Conservation (phyloP, 2,329 filamentous ascomycete genomes). For the Aspergillus phoenicis region DNA sequence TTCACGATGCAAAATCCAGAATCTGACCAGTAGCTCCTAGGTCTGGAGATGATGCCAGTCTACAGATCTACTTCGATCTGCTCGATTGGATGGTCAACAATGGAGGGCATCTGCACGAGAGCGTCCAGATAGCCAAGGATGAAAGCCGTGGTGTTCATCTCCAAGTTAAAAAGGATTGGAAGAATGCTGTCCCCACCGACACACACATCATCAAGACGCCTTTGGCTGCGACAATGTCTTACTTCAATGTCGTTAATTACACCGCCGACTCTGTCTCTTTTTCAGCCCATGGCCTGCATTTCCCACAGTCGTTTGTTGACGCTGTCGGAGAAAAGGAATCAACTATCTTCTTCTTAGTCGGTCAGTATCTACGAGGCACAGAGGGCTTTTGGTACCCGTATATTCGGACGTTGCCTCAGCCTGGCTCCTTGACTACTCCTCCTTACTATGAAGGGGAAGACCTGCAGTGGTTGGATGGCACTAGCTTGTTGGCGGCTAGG, state of each 20-base stretch:
- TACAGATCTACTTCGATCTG: constrained; percentile 33
- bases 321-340: constrained; percentile 60
- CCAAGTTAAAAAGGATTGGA: constrained; percentile 34
- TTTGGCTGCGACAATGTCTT: constrained; percentile 39
- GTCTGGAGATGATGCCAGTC: background rate
- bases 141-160: constrained; percentile 39
- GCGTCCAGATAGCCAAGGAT: constrained; percentile 38
- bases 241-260: constrained; percentile 39
- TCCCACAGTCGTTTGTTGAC: constrained; percentile 56
- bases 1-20: background rate
- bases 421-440: constrained; percentile 62
- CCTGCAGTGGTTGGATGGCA: constrained; percentile 50
- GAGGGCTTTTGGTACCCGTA: constrained; percentile 71
- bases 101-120: constrained; percentile 37
- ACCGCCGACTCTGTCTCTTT: constrained; percentile 22
- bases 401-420: constrained; percentile 65
- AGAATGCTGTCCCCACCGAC: constrained; percentile 27
- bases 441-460: constrained; percentile 67
- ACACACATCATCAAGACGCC: constrained; percentile 42
- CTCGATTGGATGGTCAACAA: constrained; percentile 37
- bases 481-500: constrained; percentile 37
- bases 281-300: constrained; percentile 39
- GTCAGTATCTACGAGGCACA: constrained; percentile 62
- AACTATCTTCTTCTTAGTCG: constrained; percentile 68
- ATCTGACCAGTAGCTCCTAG: background rate